Base-by-base conservation (phyloP, 495 filamentous ascomycete species). In the Aspergillus cristatus region DNA sequence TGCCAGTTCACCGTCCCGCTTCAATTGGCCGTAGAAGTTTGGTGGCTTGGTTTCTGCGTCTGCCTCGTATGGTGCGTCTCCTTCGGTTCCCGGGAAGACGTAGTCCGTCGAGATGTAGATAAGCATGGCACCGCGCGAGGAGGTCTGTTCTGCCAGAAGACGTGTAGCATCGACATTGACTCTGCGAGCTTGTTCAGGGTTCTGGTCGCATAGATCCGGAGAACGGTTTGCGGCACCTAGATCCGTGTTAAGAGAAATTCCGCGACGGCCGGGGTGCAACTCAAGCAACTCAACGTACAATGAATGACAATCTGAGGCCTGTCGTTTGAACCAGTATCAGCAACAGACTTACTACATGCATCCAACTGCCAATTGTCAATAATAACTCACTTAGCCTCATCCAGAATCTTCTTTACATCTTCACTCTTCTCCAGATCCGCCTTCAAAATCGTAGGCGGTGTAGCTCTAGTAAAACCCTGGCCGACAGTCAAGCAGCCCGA, bases 81-180 rank as follows among this genome's bases (percentile, higher is more conserved):
- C 84, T 20, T 78, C 80, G 14, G 48, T 68, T 12, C 89, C 89
- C 1, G 86, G 64, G 53, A 96, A 96, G 30, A 96, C 86, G 56
- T 96, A 96, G 65, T 96, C 89, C 28, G 89, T 94, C 0, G 85
- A 91, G 54, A 96, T 94, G 68, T 94, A 94, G 54, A 95, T 76
- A 20, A 94, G 69, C 34, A 94, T 54, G 43, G 79, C 76, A n/a
- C 58, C 59, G 8, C 76, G 74, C 12, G 62, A 47, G 13, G 76
- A 71, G 48, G 83, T 81, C 22, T 78, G 65, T 18, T 71, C 58
- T 14, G 88, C 86, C 14, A 96, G 75, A 14, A 53, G 48, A 20
- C 68, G 65, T 12, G 84, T 76, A 7, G 86, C 81, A 3, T 77
- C 71, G 17, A 90, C 75, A 53, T 96, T 96, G 44, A 94, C 62